A percentile compares a stretch with the other conserved stretches of the same genome.
Evolutionary conservation across 2,329 filamentous ascomycete genomes (phyloP).

Genomic region (Pseudogymnoascus sp.): DNA sequence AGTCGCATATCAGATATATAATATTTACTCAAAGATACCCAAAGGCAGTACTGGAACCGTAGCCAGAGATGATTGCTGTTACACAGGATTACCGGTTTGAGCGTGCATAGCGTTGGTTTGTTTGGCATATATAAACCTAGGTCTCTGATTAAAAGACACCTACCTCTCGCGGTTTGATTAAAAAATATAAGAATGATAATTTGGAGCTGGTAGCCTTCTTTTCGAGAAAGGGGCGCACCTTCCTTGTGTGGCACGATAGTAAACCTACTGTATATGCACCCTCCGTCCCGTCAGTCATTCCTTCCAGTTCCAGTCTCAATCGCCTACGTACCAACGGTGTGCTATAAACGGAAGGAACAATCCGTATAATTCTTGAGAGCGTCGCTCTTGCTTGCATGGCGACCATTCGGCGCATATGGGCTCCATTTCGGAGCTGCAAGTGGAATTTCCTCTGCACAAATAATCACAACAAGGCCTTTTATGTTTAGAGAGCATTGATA

Average conservation of each 20-base stretch:
- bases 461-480: not conserved
- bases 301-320: not conserved
- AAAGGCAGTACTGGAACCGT: not conserved
- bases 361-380: not conserved
- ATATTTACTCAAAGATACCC: slow-evolving; percentile 9
- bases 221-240: not conserved
- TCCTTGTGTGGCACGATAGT: not conserved
- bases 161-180: not conserved
- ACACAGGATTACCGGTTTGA: slow-evolving; percentile 9
- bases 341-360: not conserved
- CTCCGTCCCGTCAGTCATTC: not conserved
- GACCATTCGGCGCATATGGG: not conserved
- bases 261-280: not conserved
- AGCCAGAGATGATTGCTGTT: slow-evolving; percentile 3
- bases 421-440: not conserved
- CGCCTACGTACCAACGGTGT: not conserved
- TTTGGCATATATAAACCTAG: slow-evolving; percentile 11
- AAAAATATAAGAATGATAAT: slow-evolving; percentile 6
- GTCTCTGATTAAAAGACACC: not conserved
- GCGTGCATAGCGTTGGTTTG: slow-evolving; percentile 11
- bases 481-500: not conserved
- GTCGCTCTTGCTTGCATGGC: not conserved
- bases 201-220: not conserved
- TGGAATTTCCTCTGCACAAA: not conserved
- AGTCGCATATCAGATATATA: slow-evolving; percentile 1